phyloP scores from a whole-genome alignment of 139 green algal genomes.

The Eudorina sp. region DNA sequence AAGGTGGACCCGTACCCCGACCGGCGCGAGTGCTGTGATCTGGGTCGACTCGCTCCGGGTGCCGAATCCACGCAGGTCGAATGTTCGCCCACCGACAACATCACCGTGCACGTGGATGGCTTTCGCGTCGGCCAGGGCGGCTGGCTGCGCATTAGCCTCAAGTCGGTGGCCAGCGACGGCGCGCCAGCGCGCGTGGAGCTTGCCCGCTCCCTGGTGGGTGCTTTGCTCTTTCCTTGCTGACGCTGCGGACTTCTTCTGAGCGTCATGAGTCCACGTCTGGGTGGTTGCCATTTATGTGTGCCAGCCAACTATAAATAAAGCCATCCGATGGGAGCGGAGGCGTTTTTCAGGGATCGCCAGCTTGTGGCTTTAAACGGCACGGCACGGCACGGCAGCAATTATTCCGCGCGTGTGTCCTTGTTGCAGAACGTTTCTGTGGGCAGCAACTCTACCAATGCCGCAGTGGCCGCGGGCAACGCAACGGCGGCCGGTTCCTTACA shows the following conservation, averaged over 20 bases:
- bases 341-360: no score
- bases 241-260: background rate
- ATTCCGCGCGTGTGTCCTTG: background rate
- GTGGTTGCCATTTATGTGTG: no score
- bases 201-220: background rate
- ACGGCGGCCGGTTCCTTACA: no score
- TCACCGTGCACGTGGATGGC: slow-evolving; percentile 33
- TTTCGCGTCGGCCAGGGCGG: slow-evolving; percentile 40
- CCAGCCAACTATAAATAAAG: no score
- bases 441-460: slow-evolving; percentile 24
- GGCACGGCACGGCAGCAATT: no score
- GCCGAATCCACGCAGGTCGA: no score
- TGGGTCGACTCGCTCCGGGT: no score
- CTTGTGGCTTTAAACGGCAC: no score
- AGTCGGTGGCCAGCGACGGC: slow-evolving; percentile 26
- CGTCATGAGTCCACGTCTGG: background rate
- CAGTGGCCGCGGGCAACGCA: background rate
- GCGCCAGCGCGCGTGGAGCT: slow-evolving; percentile 29
- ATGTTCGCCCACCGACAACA: slow-evolving; percentile 44
- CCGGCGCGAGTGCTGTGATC: no score
- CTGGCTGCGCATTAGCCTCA: slow-evolving; percentile 30
- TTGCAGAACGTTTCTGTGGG: slow-evolving; percentile 3
- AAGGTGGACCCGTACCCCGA: no score
- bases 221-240: background rate
- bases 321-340: no score